Evolutionary conservation across 192 early-diverging fungal species (phyloP).

Genomic region (Coemansia sp.): DNA sequence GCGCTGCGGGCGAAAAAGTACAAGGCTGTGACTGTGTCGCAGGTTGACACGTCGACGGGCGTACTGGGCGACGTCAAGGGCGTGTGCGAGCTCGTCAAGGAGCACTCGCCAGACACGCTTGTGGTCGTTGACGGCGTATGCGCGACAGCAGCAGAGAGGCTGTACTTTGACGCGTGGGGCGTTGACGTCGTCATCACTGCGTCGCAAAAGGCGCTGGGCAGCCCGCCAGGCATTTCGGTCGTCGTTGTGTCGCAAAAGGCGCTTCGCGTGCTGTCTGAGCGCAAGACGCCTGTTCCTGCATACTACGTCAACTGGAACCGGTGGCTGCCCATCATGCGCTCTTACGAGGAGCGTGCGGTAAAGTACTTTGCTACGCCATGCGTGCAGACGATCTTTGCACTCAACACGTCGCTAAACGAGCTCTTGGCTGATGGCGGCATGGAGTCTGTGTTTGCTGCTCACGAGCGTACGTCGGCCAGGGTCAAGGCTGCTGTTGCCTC

Average conservation of each 20-base stretch:
- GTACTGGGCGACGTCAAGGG: slow-evolving; percentile 82
- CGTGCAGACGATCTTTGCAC: slow-evolving; percentile 88
- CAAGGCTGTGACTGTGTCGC: slow-evolving; percentile 90
- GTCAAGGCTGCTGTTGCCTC: slow-evolving; percentile 70
- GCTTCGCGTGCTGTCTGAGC: slow-evolving; percentile 37
- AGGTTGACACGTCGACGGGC: slow-evolving; percentile 95
- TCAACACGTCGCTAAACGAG: slow-evolving; percentile 79
- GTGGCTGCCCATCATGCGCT: slow-evolving; percentile 96
- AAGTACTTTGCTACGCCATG: slow-evolving; percentile 97
- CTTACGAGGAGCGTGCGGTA: slow-evolving; percentile 89
- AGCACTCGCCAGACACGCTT: slow-evolving; percentile 79
- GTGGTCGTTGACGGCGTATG: slow-evolving; percentile 96
- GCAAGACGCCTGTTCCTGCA: slow-evolving; percentile 74
- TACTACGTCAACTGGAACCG: slow-evolving; percentile 93
- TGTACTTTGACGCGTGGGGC: slow-evolving; percentile 89
- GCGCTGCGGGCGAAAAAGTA: slow-evolving; percentile 65
- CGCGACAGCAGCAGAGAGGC: slow-evolving; percentile 88
- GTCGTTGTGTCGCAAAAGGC: slow-evolving; percentile 74
- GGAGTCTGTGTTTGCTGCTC: slow-evolving; percentile 75
- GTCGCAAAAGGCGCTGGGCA: slow-evolving; percentile 93
- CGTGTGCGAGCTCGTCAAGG: slow-evolving; percentile 68
- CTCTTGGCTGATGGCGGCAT: slow-evolving; percentile 62
- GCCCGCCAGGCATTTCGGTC: slow-evolving; percentile 88
- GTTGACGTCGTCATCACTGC: slow-evolving; percentile 91
- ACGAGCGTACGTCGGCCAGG: slow-evolving; percentile 67